Evolutionary conservation across 305 asterid species (phyloP).

Genomic region (Rubia tinctorum): DNA sequence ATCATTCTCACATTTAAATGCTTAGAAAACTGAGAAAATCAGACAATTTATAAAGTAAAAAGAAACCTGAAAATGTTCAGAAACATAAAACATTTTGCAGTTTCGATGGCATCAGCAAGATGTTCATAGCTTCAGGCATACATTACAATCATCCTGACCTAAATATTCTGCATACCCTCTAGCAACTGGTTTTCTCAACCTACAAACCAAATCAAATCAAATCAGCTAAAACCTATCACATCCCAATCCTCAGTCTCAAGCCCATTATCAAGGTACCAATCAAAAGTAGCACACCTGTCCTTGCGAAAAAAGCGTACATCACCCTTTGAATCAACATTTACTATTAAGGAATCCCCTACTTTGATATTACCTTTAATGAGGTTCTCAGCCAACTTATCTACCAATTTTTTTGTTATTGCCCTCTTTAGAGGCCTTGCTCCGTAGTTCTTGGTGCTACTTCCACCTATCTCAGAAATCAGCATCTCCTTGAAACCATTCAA

Average conservation of each 20-base stretch:
- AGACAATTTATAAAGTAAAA: background rate
- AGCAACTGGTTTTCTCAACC: background rate
- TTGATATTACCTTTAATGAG: conserved; percentile 9
- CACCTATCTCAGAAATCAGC: conserved; percentile 9
- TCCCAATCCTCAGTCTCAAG: background rate
- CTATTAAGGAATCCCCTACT: conserved; percentile 4
- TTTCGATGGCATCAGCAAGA: too few relatives aligned
- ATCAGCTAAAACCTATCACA: background rate
- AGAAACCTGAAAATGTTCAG: background rate
- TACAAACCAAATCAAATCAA: background rate
- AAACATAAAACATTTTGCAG: too few relatives aligned
- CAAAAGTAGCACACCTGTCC: background rate
- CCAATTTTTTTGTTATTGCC: conserved; percentile 15
- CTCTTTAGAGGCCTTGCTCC: conserved; percentile 31
- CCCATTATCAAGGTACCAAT: background rate
- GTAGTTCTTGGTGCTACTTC: background rate
- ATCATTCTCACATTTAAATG: background rate
- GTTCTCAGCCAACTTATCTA: conserved; percentile 17
- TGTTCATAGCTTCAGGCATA: too few relatives aligned
- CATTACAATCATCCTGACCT: too few relatives aligned
- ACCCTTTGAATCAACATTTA: conserved; percentile 6
- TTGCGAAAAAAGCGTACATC: background rate
- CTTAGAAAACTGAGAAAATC: background rate
- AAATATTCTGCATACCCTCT: background rate
- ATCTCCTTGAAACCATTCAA: background rate